Evolutionary conservation across 768 basidiomycete species (phyloP).

Genomic region (Mycena galericulata): DNA sequence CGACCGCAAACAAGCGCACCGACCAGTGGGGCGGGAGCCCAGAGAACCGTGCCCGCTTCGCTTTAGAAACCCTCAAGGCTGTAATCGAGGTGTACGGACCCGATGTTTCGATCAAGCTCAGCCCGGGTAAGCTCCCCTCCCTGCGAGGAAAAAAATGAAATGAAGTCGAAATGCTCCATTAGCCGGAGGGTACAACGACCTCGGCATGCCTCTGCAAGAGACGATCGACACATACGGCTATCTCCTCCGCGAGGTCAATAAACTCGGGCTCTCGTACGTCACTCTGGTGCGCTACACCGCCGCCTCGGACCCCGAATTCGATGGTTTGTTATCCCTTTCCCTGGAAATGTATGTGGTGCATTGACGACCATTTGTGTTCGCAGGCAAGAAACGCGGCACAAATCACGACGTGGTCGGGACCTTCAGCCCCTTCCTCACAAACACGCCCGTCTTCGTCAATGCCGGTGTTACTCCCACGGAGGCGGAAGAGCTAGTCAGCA

Average conservation of each 20-base stretch:
- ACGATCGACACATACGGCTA: constrained; percentile 39
- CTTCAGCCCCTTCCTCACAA: constrained; percentile 50
- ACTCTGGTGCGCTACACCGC: constrained; percentile 44
- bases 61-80: constrained; percentile 47
- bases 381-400: constrained; percentile 51
- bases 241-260: constrained; percentile 34
- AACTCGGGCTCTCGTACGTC: constrained; percentile 45
- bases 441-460: constrained; percentile 54
- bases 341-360: neutral
- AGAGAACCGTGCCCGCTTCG: constrained; percentile 55
- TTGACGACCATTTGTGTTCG: neutral
- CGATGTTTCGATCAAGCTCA: constrained; percentile 45
- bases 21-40: constrained; percentile 56
- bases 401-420: constrained; percentile 54
- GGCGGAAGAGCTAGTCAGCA: constrained; percentile 49
- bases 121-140: constrained; percentile 40
- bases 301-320: constrained; percentile 41
- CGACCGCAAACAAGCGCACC: constrained; percentile 49
- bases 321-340: constrained; percentile 42
- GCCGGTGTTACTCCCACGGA: constrained; percentile 51
- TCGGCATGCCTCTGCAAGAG: constrained; percentile 40
- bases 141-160: too few species aligned
- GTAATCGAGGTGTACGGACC: constrained; percentile 46
- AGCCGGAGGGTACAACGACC: constrained; percentile 18
- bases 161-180: too few species aligned